Percentiles rank a stretch among this genome's conserved stretches.
Conservation (phyloP, 495 filamentous ascomycete genomes). For the Chaetomium tenue region DNA sequence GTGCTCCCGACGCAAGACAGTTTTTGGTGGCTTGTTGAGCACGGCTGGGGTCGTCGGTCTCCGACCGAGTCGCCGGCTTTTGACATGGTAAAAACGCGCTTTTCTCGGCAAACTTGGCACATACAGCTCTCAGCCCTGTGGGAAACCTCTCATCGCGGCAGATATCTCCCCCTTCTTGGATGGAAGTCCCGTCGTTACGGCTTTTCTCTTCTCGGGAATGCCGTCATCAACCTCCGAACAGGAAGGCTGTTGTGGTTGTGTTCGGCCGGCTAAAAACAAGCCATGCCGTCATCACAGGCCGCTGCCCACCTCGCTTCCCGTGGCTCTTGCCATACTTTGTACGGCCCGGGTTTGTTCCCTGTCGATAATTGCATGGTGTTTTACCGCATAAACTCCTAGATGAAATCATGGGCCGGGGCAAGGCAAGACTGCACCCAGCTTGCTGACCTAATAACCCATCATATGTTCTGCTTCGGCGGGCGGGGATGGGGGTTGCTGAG, state of each 20-base stretch:
- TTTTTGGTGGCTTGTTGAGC: background rate
- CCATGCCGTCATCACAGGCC: background rate
- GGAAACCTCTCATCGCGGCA: background rate
- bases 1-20: conserved; percentile 5
- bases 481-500: no score
- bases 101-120: background rate
- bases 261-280: background rate
- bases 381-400: conserved; percentile 4
- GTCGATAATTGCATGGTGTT: background rate
- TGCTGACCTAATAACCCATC: no score
- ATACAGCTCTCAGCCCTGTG: background rate
- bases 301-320: background rate
- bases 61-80: background rate
- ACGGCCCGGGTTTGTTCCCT: background rate
- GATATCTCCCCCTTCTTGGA: no score
- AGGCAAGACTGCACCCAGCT: background rate
- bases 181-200: no score
- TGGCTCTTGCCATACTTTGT: background rate
- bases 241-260: background rate
- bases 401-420: background rate
- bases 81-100: background rate
- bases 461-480: no score
- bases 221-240: background rate
- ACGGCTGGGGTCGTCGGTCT: background rate
- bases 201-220: background rate